Evolutionary conservation across 1,284 basidiomycete genomes (phyloP), one percentile per base, ranked within the genome.

Genomic region (Peniophora sp.): DNA sequence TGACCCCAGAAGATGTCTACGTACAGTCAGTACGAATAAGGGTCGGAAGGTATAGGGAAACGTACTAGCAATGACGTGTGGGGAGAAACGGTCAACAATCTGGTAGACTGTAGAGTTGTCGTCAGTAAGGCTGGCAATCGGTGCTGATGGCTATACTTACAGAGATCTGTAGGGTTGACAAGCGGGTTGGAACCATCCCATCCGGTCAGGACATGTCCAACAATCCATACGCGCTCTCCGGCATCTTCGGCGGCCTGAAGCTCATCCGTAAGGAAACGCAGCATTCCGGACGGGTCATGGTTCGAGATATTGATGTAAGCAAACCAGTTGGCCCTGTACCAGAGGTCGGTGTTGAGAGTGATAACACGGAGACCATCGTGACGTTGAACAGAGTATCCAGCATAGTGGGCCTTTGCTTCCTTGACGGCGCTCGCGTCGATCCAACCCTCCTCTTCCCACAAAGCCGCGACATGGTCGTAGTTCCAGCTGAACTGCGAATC

Each of bases 261-360:
- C 64, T 92, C 86, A 57, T 89, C 83, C 2, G 89, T 90, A 51
- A 92, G 60, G 69, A 87, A 91, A 22, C 85, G 74, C 55, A 92
- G 70, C 76, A 85, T 86, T 9, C 88, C 87, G 36, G 81, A 86
- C 38, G 72, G 71, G 63, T 92, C 89, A 1, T 83, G 77, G 38
- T 81, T 65, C 19, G 79, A 80, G 59, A 87, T 73, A 60, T 91
- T 85, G 67, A 92, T 83, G 61, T 82, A 89, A 62, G 84, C 85
- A 67, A 89, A 87, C 56, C 77, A 81, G 61, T 92, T 89, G 9
- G 78, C 70, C 47, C 78, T 80, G 56, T 56, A 56, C 83, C 83
- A 89, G 52, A 88, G 61, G 62, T 92, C 83, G 16, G 85, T 90
- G 61, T 92, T 90, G 54, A 92, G 64, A 35, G 85, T 81, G 53